phyloP scores from a whole-genome alignment of 306 rosid species.

The Sindora glabra region DNA sequence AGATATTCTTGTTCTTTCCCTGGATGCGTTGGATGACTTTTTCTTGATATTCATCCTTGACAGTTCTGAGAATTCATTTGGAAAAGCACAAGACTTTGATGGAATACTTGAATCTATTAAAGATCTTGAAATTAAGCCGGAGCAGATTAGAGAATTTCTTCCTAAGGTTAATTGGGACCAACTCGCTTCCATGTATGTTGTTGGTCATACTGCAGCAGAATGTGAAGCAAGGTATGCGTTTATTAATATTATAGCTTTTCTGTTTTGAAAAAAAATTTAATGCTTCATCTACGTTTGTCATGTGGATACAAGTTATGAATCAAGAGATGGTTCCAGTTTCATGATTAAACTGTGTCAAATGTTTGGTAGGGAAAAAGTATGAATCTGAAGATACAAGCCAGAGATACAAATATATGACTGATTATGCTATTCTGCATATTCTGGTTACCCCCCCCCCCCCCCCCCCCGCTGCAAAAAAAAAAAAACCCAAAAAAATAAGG shows the following conservation, averaged over 20 bases:
- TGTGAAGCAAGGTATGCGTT: conserved; percentile 80
- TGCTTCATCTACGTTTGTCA: too few species aligned
- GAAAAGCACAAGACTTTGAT: conserved; percentile 51
- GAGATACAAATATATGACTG: background rate
- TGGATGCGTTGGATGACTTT: background rate
- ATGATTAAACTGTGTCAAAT: conserved; percentile 4
- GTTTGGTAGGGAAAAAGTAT: background rate
- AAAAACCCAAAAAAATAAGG: too few species aligned
- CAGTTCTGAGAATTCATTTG: conserved; percentile 39
- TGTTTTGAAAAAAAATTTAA: background rate
- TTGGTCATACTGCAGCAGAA: conserved; percentile 73
- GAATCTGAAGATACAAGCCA: background rate
- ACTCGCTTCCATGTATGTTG: conserved; percentile 64
- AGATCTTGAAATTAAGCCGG: conserved; percentile 50
- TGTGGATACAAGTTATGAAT: too few species aligned
- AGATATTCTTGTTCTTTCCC: conserved; percentile 9
- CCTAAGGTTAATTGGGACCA: conserved; percentile 83
- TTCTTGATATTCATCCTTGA: conserved; percentile 3
- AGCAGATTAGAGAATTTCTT: conserved; percentile 48
- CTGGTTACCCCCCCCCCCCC: too few species aligned
- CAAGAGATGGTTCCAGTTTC: conserved; percentile 2
- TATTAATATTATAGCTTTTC: background rate
- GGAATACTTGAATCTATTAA: conserved; percentile 45
- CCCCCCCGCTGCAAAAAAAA: too few species aligned
- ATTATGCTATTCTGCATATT: background rate